Conservation (phyloP, 495 filamentous ascomycete species). For the Penicillium alfredii region DNA sequence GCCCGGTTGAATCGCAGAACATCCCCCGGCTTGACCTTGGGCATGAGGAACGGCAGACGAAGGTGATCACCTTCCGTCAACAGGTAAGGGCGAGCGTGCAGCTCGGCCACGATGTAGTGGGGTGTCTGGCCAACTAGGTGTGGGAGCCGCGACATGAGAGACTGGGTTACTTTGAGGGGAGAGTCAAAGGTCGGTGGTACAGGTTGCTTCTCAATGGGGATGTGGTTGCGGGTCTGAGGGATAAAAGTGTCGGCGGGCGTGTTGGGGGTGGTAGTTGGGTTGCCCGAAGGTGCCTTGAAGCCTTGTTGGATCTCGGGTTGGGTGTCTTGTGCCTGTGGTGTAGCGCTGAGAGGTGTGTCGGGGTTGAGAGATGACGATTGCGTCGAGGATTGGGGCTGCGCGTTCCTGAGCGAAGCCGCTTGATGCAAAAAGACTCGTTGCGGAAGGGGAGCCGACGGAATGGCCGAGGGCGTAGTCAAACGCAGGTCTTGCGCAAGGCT, state of each 20-base stretch:
- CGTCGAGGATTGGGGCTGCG: slow-evolving; percentile 16
- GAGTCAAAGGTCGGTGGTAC: slow-evolving; percentile 31
- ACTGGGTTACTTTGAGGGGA: slow-evolving; percentile 44
- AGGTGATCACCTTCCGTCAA: slow-evolving; percentile 79
- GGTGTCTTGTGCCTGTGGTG: slow-evolving; percentile 21
- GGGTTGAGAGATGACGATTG: slow-evolving; percentile 21
- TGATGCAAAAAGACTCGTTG: slow-evolving; percentile 27
- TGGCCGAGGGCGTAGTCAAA: slow-evolving; percentile 24
- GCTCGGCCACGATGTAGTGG: slow-evolving; percentile 82
- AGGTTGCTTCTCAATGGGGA: slow-evolving; percentile 30
- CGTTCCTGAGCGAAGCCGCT: slow-evolving; percentile 16
- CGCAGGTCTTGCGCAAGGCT: slow-evolving; percentile 32
- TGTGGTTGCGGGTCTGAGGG: slow-evolving; percentile 16
- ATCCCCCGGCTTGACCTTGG: slow-evolving; percentile 73
- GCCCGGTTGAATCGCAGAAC: slow-evolving; percentile 81
- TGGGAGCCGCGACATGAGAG: slow-evolving; percentile 64
- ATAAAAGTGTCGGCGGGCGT: slow-evolving; percentile 11
- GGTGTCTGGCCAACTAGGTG: slow-evolving; percentile 68
- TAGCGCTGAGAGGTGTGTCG: slow-evolving; percentile 28
- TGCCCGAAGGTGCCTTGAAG: slow-evolving; percentile 6
- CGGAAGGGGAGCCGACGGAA: slow-evolving; percentile 35
- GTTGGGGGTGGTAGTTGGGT: slow-evolving; percentile 11
- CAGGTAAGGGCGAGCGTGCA: slow-evolving; percentile 86
- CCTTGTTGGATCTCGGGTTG: slow-evolving; percentile 10
- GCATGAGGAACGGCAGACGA: slow-evolving; percentile 93